A percentile compares a stretch with the other conserved stretches of the same genome.
Conservation (phyloP, 495 filamentous ascomycete genomes). For the Clohesyomyces aquaticus region DNA sequence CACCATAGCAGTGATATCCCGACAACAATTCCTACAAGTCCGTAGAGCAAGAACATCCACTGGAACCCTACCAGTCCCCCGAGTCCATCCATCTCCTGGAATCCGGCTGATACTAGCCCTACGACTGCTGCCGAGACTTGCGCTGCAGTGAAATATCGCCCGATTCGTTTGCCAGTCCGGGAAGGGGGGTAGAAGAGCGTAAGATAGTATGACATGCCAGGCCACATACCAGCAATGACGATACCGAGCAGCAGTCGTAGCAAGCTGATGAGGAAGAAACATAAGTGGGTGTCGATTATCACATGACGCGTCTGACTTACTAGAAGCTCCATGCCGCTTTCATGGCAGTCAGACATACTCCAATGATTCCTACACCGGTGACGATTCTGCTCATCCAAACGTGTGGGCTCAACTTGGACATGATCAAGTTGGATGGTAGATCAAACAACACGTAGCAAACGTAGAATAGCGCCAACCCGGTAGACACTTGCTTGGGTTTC, state of each 20-base stretch:
- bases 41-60: constrained; percentile 95
- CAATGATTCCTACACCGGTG: constrained; percentile 81
- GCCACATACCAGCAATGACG: constrained; percentile 93
- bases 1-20: constrained; percentile 81
- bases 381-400: constrained; percentile 95
- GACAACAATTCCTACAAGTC: constrained; percentile 69
- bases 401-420: constrained; percentile 81
- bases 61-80: constrained; percentile 81
- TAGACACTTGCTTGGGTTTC: constrained; percentile 74
- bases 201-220: constrained; percentile 91
- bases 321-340: constrained; percentile 84
- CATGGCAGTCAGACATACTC: constrained; percentile 79
- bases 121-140: constrained; percentile 90
- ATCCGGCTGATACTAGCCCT: constrained; percentile 85
- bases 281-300: background rate
- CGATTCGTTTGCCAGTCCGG: constrained; percentile 84
- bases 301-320: constrained; percentile 51
- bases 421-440: constrained; percentile 85
- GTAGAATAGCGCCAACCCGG: constrained; percentile 83
- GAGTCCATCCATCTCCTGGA: constrained; percentile 84
- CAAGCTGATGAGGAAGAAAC: constrained; percentile 53
- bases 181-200: constrained; percentile 90
- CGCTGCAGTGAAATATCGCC: constrained; percentile 84
- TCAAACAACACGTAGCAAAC: constrained; percentile 90
- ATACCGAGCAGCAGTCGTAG: constrained; percentile 84